phyloP scores from a whole-genome alignment of 352 stramenopile species.

The Phytophthora cactorum region DNA sequence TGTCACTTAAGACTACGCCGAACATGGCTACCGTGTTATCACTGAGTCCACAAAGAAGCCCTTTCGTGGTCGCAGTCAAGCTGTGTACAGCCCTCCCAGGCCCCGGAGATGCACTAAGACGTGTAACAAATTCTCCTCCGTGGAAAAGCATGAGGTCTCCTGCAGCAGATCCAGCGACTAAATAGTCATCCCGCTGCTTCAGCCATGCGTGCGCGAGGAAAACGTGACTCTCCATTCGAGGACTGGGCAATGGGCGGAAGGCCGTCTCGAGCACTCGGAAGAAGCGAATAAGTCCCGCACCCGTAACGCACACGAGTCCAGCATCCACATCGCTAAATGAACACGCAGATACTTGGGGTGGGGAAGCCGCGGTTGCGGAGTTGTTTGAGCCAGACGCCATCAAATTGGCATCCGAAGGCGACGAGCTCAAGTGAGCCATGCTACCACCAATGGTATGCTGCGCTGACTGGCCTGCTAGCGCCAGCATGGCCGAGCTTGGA shows the following conservation, averaged over 20 bases:
- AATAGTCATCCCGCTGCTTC: conserved; percentile 89
- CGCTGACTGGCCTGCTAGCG: conserved; percentile 33
- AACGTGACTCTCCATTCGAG: conserved; percentile 71
- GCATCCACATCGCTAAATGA: conserved; percentile 91
- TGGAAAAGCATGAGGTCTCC: conserved; percentile 92
- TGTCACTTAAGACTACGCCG: conserved; percentile 36
- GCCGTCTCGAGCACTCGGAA: conserved; percentile 91
- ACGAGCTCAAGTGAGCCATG: conserved; percentile 33
- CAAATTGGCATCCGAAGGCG: conserved; percentile 34
- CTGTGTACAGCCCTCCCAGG: conserved; percentile 55
- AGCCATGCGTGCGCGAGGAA: conserved; percentile 91
- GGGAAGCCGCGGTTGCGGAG: conserved; percentile 1
- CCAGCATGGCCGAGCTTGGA: conserved; percentile 55
- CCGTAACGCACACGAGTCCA: conserved; percentile 87
- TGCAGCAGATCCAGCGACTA: conserved; percentile 82
- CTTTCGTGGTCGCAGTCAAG: conserved; percentile 74
- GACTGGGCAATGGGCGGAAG: conserved; percentile 84
- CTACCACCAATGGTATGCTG: conserved; percentile 26
- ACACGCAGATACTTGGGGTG: conserved; percentile 68
- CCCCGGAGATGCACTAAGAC: conserved; percentile 61
- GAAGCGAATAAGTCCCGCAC: conserved; percentile 86
- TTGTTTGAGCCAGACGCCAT: conserved; percentile 17
- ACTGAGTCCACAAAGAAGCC: conserved; percentile 79
- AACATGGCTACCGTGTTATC: conserved; percentile 79
- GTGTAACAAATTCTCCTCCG: conserved; percentile 68